Evolutionary conservation across 495 filamentous ascomycete species (phyloP), one percentile per base, ranked within the genome.

Genomic region (Zalerion maritima): DNA sequence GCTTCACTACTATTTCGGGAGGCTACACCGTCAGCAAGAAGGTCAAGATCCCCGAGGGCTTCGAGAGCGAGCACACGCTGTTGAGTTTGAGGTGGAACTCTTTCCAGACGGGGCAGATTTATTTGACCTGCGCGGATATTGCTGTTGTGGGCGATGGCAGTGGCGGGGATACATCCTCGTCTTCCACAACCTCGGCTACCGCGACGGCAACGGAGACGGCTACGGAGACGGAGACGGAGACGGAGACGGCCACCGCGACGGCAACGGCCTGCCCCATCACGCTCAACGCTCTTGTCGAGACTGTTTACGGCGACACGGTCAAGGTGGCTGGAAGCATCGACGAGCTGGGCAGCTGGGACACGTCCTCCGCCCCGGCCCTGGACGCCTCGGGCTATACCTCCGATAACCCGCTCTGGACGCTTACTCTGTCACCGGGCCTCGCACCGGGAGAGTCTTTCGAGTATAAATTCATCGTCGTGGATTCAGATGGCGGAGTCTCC

Each of bases 401-500:
- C 5, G 49, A 39, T 11, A 51, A 67, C 28, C 57, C 58, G 7
- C 23, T 69, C 15, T 73, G 68, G 70, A 60, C 32, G 28, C 52
- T 43, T 2, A 64, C 58, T 6, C 18, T 45, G 19, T 21, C 38
- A 2, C 35, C n/a, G n/a, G n/a, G n/a, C n/a, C 28, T 74, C 9
- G 46, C 61, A 1, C 54, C 62, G 0, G 69, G 69, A 2, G 50
- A 47, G 10, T 41, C 31, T 5, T 58, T 77, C 24, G 38, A 73
- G 45, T 76, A 76, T 36, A 77, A 77, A 47, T 78, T 64, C 33
- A 64, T 76, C 30, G 62, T 60, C 8, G 49, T 67, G 17, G 50
- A 52, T 20, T 44, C 46, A 6, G 48, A 59, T 38, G 67, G 70
- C 2, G 40, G 44, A 0, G 54, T 71, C 1, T 49, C 42, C 12